These are phyloP conservation scores for Fusarium pseudoanthophilum DNA, from an alignment of 2,329 filamentous ascomycete species.

Conservation along the genomic window DNA sequence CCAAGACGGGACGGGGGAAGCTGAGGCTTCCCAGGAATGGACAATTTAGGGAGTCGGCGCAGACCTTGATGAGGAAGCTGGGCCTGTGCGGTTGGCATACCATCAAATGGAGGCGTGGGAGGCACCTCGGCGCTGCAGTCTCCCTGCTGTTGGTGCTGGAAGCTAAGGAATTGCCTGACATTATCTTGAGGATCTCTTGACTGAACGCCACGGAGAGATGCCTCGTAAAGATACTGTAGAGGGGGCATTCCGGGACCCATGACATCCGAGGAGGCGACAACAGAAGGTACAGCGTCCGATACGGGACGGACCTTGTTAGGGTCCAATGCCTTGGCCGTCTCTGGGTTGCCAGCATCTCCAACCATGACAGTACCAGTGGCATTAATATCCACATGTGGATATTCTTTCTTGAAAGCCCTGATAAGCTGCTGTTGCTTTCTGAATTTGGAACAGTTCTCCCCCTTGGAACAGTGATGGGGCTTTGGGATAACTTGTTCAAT, in stretches of 20 bases:
- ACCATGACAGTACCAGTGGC: conserved; percentile 77
- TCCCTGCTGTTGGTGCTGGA: conserved; percentile 71
- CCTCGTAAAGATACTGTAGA: conserved; percentile 78
- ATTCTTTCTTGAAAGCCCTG: conserved; percentile 77
- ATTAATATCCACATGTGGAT: conserved; percentile 69
- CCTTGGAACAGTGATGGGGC: conserved; percentile 85
- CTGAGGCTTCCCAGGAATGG: conserved; percentile 61
- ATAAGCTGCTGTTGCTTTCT: conserved; percentile 82
- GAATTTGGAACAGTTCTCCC: conserved; percentile 86
- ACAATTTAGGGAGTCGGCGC: conserved; percentile 69
- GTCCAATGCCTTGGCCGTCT: conserved; percentile 68
- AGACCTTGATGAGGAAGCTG: conserved; percentile 64
- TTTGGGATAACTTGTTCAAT: conserved; percentile 91
- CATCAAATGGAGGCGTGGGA: conserved; percentile 75
- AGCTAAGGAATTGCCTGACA: conserved; percentile 88
- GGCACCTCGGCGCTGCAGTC: conserved; percentile 64
- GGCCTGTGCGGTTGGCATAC: conserved; percentile 57
- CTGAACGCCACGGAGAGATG: conserved; percentile 75
- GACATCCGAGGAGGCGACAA: conserved; percentile 91
- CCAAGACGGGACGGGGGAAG: conserved; percentile 42
- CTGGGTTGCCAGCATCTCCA: conserved; percentile 81
- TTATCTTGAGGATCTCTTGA: conserved; percentile 89
- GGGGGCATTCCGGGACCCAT: conserved; percentile 77
- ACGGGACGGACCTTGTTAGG: conserved; percentile 70
- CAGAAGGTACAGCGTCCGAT: conserved; percentile 81